phyloP scores from a whole-genome alignment of 2,329 filamentous ascomycete species.

The Trichoderma sp. region DNA sequence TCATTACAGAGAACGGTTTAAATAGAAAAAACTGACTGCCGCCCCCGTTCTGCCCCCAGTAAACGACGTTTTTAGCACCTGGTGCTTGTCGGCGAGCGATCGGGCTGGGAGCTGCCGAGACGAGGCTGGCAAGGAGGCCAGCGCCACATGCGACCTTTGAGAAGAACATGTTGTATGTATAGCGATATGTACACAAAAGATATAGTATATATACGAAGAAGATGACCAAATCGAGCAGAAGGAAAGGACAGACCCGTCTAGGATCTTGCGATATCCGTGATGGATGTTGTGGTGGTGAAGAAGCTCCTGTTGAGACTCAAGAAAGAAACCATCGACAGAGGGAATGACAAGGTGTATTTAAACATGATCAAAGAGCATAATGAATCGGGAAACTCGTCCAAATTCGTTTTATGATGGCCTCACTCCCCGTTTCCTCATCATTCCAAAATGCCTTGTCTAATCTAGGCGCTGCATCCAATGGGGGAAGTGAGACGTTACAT shows the following conservation, averaged over 20 bases:
- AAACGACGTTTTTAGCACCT: slow-evolving; percentile 32
- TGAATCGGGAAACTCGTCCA: background rate
- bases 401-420: background rate
- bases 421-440: background rate
- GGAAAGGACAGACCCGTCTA: slow-evolving; percentile 14
- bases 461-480: slow-evolving; percentile 9
- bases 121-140: slow-evolving; percentile 16
- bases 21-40: background rate
- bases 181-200: background rate
- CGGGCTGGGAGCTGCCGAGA: slow-evolving; percentile 15
- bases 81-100: slow-evolving; percentile 19
- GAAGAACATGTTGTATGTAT: slow-evolving; percentile 19
- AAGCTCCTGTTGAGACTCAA: slow-evolving; percentile 1
- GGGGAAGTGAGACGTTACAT: slow-evolving; percentile 15
- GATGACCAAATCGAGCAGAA: background rate
- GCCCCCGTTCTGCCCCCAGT: slow-evolving; percentile 31
- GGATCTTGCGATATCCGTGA: background rate
- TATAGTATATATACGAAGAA: slow-evolving; percentile 12
- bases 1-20: no score
- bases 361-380: background rate
- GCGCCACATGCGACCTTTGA: background rate
- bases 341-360: background rate
- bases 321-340: background rate
- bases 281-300: background rate
- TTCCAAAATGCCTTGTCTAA: background rate